Base-by-base conservation (phyloP, 2,329 filamentous ascomycete genomes). In the Colletotrichum tabaci region DNA sequence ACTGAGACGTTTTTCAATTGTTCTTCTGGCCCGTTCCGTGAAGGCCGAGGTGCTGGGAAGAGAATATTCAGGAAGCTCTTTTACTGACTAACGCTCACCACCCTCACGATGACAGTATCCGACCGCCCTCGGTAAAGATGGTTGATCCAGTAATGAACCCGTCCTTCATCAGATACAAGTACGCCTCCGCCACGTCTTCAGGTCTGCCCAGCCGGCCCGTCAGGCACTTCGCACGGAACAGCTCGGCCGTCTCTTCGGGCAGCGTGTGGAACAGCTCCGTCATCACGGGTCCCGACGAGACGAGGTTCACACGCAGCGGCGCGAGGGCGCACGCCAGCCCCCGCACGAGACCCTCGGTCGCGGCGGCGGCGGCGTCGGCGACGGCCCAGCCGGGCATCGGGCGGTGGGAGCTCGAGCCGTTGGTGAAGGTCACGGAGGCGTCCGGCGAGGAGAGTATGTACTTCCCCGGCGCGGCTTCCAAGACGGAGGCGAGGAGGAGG, bases 151-250 rank as follows among this genome's bases (percentile, higher is more conserved):
- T 84, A 6, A 77, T 77, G 74, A 82, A 81, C 1, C 75, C 77
- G 71, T 84, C 81, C 75, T 82, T 85, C 81, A 85, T 84, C 50
- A 82, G 75, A 68, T 83, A 85, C 15, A 85, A 53, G 67, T 84
- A 86, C 13, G 80, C 80, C 74, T 86, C 84, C 0, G 82, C 83
- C 38, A 84, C 77, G 50, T 86, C 82, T 44, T 84, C 81, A 0
- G 82, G 78, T 35, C 67, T 30, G 0, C 67, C 64, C 2, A 67
- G 42, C 2, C 30, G 30, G 8, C 30, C 30, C 30, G 30, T 35
- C 30, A 35, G 30, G 30, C 30, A 35, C 30, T 35, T 35, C 30
- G 6, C 30, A 1, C 30, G 30, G 30, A 35, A 35, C 0, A 30
- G 18, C 1, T 44, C 50, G 0, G 65, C 61, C 0, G 42, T 53